A percentile compares a stretch with the other conserved stretches of the same genome.
Conservation (phyloP, 2,329 filamentous ascomycete species). For the Raffaelea arxii region DNA sequence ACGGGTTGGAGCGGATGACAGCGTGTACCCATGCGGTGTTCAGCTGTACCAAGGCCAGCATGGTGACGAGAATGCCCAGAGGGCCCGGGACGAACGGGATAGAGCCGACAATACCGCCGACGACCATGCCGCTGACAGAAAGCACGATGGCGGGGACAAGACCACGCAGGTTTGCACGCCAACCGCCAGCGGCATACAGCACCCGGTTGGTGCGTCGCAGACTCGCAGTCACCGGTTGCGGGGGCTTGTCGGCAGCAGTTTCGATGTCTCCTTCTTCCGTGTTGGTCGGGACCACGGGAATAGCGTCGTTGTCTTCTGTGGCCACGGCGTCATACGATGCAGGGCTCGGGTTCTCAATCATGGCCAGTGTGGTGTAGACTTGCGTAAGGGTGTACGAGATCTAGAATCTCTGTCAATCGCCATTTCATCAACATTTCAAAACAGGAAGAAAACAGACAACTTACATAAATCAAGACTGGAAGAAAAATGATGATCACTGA, state of each 20-base stretch:
- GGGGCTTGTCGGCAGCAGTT: slow-evolving; percentile 23
- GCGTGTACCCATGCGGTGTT: slow-evolving; percentile 77
- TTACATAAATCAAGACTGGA: no score
- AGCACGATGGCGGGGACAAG: slow-evolving; percentile 39
- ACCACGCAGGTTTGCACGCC: slow-evolving; percentile 60
- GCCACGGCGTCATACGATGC: slow-evolving; percentile 44
- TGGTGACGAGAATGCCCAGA: slow-evolving; percentile 39
- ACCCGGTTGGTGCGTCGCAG: slow-evolving; percentile 40
- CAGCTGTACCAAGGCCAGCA: slow-evolving; percentile 56
- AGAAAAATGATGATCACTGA: no score
- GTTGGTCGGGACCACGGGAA: background rate
- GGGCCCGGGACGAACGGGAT: slow-evolving; percentile 24
- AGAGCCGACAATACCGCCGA: slow-evolving; percentile 34
- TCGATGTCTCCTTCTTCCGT: slow-evolving; percentile 20
- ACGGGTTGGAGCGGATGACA: slow-evolving; percentile 63
- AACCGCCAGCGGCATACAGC: slow-evolving; percentile 54
- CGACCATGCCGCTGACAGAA: slow-evolving; percentile 17
- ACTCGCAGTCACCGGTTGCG: slow-evolving; percentile 37
- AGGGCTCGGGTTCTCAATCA: slow-evolving; percentile 47
- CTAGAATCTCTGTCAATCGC: no score
- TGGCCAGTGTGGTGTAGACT: slow-evolving; percentile 45
- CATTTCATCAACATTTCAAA: no score
- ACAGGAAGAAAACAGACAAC: no score
- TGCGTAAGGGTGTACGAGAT: slow-evolving; percentile 39
- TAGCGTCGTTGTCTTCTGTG: slow-evolving; percentile 21